phyloP scores from a whole-genome alignment of 805 yeast genomes.

The Suhomyces sp. region DNA sequence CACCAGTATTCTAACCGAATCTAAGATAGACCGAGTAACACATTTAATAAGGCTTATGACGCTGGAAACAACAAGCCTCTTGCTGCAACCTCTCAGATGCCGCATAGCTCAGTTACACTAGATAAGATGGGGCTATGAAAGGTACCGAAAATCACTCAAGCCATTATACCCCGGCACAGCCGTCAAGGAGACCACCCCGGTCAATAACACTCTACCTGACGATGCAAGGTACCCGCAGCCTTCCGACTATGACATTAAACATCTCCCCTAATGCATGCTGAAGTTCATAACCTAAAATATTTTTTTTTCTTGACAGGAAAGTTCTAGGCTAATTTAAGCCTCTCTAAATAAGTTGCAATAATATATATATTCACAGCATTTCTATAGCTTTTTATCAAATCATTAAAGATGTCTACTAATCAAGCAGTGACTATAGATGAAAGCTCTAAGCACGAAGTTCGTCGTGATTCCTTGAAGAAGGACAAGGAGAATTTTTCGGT shows the following conservation, averaged over 20 bases:
- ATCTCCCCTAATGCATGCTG: neutral
- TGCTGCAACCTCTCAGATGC: neutral
- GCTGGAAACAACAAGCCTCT: neutral
- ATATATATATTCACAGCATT: neutral
- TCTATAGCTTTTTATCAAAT: neutral
- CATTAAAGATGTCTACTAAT: neutral
- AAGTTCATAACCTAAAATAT: neutral
- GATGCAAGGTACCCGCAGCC: neutral
- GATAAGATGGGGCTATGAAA: neutral
- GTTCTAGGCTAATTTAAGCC: neutral
- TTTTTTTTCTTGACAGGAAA: neutral
- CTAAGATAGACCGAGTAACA: neutral
- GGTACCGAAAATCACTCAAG: neutral
- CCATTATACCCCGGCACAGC: neutral
- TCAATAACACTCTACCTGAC: neutral
- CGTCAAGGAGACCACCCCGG: neutral
- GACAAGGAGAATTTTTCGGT: neutral
- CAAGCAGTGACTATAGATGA: neutral
- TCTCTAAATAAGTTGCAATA: neutral
- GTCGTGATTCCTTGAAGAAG: neutral
- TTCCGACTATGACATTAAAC: neutral
- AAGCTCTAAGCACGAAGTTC: neutral
- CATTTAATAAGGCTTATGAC: neutral
- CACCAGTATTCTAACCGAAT: neutral
- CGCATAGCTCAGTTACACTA: neutral